A percentile compares a stretch with the other conserved stretches of the same genome.
Evolutionary conservation across 164 flowering plant genomes (phyloP).

Genomic region (Liquidambar formosana): DNA sequence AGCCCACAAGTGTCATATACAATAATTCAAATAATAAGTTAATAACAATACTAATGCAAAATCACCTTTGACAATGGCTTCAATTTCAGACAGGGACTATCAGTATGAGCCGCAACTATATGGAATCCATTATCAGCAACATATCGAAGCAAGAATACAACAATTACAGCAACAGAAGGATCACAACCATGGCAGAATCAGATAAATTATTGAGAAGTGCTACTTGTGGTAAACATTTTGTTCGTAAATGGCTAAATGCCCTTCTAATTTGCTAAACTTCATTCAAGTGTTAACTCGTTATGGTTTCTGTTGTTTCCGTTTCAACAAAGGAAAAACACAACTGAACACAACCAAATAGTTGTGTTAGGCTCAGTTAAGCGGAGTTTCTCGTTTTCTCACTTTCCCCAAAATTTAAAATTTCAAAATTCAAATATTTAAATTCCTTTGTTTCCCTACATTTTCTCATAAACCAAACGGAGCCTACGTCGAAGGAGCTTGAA

Average conservation of each 20-base stretch:
- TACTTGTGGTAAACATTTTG: background rate
- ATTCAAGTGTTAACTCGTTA: background rate
- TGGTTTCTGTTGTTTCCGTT: too few species aligned
- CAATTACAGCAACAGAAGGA: background rate
- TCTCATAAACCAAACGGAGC: background rate
- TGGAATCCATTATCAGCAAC: conserved; percentile 90
- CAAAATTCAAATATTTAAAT: background rate
- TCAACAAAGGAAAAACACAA: too few species aligned
- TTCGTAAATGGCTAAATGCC: background rate
- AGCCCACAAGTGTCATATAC: too few species aligned
- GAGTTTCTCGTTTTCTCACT: too few species aligned
- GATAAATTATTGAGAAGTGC: background rate
- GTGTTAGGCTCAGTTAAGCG: too few species aligned
- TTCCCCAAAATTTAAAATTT: too few species aligned
- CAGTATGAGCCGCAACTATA: conserved; percentile 95
- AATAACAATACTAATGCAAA: background rate
- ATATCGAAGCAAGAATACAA: conserved; percentile 65
- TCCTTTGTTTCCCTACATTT: background rate
- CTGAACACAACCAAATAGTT: too few species aligned
- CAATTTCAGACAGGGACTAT: conserved; percentile 91
- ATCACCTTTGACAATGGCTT: conserved; percentile 92
- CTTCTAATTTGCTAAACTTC: background rate
- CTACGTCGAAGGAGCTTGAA: background rate
- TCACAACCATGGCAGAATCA: background rate
- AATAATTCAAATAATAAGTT: background rate